Evolutionary conservation across 2,329 filamentous ascomycete species (phyloP), one percentile per base, ranked within the genome.

Genomic region (Arthrocladium fulminans): DNA sequence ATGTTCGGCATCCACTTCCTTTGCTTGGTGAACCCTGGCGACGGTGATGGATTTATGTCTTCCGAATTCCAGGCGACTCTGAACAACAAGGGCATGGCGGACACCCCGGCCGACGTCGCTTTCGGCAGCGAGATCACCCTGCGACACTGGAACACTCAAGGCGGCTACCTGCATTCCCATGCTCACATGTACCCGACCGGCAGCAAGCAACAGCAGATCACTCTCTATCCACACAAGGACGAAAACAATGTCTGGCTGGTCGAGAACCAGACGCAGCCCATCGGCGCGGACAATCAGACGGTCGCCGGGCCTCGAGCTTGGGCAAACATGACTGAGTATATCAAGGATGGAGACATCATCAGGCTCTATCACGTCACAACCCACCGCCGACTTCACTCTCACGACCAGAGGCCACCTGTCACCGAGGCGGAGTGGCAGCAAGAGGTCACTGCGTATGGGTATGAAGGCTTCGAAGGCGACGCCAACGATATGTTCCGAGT

Each of bases 11-110:
- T 98, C 60, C 92, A 98, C 73, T 98, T 98, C 69, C 59, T 89
- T 58, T 94, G 87, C 73, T 77, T 98, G 35, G 79, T 84, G 51
- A 98, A 98, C 70, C 92, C 92, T 23, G 92, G 92, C 51, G 92
- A 98, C 45, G 92, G 92, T 47, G 92, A 98, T 67, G 92, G 92
- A 48, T 98, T 98, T 74, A 98, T 98, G 92, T 96, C 89, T 63
- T 95, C 90, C 48, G 92, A 98, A 64, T 98, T 98, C 74, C 92
- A 98, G 71, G 86, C 92, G 25, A 97, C 92, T 2, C 75, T 98
- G 57, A 98, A 97, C 72, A 89, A 82, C 61, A 98, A 97, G 74
- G 83, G 80, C 46, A 98, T 98, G 92, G 83, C 88, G 64, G 88
- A 94, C 67, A 88, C 94, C 3, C 84, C 92, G 1, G 92, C 86